Percentiles rank a stretch among this genome's conserved stretches.
Conservation (phyloP, 495 filamentous ascomycete genomes). For the Melanomma pulvis-pyrius region DNA sequence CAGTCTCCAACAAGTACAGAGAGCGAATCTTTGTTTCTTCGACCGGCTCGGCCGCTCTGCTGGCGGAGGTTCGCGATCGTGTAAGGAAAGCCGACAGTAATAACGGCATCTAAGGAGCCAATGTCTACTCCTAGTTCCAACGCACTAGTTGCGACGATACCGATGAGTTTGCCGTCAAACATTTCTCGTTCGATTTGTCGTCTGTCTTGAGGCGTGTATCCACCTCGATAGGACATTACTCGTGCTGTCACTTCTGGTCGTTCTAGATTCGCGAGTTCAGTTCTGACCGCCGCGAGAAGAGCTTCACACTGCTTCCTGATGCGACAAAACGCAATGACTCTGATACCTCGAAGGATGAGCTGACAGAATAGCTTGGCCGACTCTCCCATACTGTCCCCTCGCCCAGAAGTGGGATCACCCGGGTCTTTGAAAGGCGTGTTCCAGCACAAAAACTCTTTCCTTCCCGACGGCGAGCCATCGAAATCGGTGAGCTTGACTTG, state of each 20-base stretch:
- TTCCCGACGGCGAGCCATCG: slow-evolving; percentile 89
- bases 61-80: slow-evolving; percentile 92
- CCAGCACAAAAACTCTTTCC: slow-evolving; percentile 97
- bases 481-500: slow-evolving; percentile 78
- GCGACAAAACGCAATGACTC: slow-evolving; percentile 92
- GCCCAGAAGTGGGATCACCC: slow-evolving; percentile 79
- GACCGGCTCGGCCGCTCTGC: slow-evolving; percentile 90
- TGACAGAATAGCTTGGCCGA: slow-evolving; percentile 88
- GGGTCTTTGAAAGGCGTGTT: slow-evolving; percentile 96
- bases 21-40: slow-evolving; percentile 91
- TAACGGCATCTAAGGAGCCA: slow-evolving; percentile 88
- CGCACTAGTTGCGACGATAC: slow-evolving; percentile 91
- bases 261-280: slow-evolving; percentile 72
- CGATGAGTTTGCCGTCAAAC: slow-evolving; percentile 93
- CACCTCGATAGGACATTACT: slow-evolving; percentile 95
- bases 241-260: slow-evolving; percentile 71
- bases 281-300: slow-evolving; percentile 76
- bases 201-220: slow-evolving; percentile 93
- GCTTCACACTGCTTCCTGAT: slow-evolving; percentile 87
- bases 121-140: slow-evolving; percentile 96
- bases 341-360: slow-evolving; percentile 81
- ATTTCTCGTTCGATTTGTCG: slow-evolving; percentile 91
- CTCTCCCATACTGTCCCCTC: slow-evolving; percentile 80
- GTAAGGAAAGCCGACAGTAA: slow-evolving; percentile 93
- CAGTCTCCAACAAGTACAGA: slow-evolving; percentile 90